Evolutionary conservation across 2,329 filamentous ascomycete genomes (phyloP).

Genomic region (Leptosphaerulina australis): DNA sequence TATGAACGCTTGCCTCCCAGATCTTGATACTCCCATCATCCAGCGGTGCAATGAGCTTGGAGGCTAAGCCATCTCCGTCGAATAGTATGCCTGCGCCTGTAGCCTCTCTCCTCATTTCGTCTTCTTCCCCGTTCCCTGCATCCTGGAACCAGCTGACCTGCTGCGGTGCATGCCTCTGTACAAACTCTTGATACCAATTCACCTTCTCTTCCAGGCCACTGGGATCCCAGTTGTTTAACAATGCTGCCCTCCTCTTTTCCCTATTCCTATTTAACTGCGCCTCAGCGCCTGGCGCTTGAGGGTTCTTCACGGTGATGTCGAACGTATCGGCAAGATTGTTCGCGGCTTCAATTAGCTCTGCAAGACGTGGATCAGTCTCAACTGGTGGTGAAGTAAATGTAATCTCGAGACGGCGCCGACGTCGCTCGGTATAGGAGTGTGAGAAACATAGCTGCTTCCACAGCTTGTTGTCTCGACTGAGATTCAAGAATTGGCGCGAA

Average conservation of each 20-base stretch:
- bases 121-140: conserved; percentile 53
- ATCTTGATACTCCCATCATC: conserved; percentile 88
- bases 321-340: conserved; percentile 41
- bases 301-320: conserved; percentile 30
- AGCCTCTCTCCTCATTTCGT: conserved; percentile 62
- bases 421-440: conserved; percentile 63
- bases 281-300: conserved; percentile 39
- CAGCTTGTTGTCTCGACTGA: conserved; percentile 68
- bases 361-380: conserved; percentile 52
- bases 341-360: conserved; percentile 51
- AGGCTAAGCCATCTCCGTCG: conserved; percentile 58
- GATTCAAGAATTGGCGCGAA: conserved; percentile 66
- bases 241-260: conserved; percentile 56
- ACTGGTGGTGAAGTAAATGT: conserved; percentile 10
- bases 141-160: conserved; percentile 77
- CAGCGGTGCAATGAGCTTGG: conserved; percentile 74
- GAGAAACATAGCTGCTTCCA: conserved; percentile 67
- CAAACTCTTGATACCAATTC: conserved; percentile 88
- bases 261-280: conserved; percentile 40
- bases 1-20: conserved; percentile 67
- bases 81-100: conserved; percentile 73
- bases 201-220: conserved; percentile 72
- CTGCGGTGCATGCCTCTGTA: conserved; percentile 78
- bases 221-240: conserved; percentile 83
- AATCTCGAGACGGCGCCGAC: conserved; percentile 55